Conservation (phyloP, 2,329 filamentous ascomycete species). For the Cadophora sp. region DNA sequence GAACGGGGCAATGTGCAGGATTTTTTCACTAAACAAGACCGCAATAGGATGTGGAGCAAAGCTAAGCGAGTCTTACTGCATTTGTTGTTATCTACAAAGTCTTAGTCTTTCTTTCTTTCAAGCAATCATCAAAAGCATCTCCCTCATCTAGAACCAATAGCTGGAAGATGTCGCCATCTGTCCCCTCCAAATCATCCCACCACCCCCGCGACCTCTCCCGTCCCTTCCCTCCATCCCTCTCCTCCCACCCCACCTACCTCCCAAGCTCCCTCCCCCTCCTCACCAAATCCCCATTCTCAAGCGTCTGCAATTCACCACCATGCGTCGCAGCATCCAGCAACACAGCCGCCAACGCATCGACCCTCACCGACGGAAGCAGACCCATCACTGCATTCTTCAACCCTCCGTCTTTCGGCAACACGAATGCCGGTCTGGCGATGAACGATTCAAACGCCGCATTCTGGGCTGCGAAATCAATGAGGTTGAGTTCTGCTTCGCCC, state of each 20-base stretch:
- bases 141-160: no score
- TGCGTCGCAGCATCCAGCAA: slow-evolving; percentile 27
- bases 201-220: not conserved
- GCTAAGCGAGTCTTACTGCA: no score
- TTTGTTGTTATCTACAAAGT: no score
- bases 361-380: slow-evolving; percentile 20
- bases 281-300: slow-evolving; percentile 21
- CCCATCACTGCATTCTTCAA: not conserved
- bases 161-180: no score
- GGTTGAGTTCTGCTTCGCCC: slow-evolving; percentile 25
- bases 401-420: slow-evolving; percentile 15
- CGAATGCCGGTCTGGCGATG: slow-evolving; percentile 21
- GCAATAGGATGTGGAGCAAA: no score
- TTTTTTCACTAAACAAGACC: no score
- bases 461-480: slow-evolving; percentile 20
- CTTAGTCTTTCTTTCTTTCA: no score
- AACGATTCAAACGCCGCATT: slow-evolving; percentile 16
- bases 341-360: slow-evolving; percentile 25
- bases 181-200: not conserved
- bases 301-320: slow-evolving; percentile 6
- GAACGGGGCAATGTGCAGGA: no score
- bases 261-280: no score
- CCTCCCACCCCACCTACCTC: no score
- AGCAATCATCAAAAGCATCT: no score
- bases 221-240: slow-evolving; percentile 16